Base-by-base conservation (phyloP, 495 filamentous ascomycete genomes). In the Usnea hakonensis region DNA sequence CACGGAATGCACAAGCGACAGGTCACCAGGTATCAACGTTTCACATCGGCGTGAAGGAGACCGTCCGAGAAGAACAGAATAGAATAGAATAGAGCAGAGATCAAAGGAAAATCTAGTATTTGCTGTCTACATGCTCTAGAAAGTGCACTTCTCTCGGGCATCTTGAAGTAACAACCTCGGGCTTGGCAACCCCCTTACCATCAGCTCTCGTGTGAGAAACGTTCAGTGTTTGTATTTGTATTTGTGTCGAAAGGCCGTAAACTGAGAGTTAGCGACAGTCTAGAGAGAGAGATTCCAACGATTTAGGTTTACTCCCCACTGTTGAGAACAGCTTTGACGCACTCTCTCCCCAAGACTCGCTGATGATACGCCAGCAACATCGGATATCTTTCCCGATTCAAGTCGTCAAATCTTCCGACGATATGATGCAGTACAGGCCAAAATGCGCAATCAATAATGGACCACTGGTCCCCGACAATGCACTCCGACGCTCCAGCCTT, bases 401-500 rank as follows among this genome's bases (percentile, higher is more conserved):
- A 60, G 46, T 64, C 56, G 56, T 68, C 71, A 50, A 55, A 71
- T 16, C 64, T 62, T 9, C 69, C 67, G 11, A 83, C 73, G 13
- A 89, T 79, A 35, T 85, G 79, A 55, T 85, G 71, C 44, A 93
- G 72, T 13, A 89, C 78, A 0, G 89, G 88, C 86, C 86, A 91
- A 13, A 90, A 74, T 0, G 84, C 82, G 67, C 83, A 90, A 70
- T 93, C 89, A 13, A 84, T 87, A 19, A 89, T 76, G 3, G 80
- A 79, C 19, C 87, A 78, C 2, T 64, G 64, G 0, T 71, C 60
- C 0, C 85, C 87, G 19, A 81, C 81, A 7, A 89, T 81, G 64
- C 85, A 89, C 35, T 74, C 70, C 55, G 71, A 72, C 26, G 77
- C 76, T 5, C 70, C 64, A 3, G 82, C 71, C 57, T 72, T 71